These are phyloP conservation scores for Litchi chinensis DNA, from an alignment of 345 rosid species.

Conservation along the genomic window DNA sequence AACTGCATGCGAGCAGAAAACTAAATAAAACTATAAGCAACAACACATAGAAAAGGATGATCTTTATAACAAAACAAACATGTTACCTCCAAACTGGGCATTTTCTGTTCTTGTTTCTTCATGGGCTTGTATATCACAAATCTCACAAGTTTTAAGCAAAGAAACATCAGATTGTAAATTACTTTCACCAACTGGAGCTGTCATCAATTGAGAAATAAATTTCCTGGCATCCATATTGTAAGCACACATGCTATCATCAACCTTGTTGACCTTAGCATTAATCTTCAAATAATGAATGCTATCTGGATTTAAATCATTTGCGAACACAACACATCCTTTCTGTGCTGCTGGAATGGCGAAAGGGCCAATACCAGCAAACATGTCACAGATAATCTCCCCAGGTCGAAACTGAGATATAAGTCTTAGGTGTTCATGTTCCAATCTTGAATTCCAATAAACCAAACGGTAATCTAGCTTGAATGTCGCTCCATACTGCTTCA, in stretches of 20 bases:
- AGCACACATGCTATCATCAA: conserved; percentile 56
- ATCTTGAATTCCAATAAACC: conserved; percentile 95
- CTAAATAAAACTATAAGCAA: conserved; percentile 10
- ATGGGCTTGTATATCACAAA: conserved; percentile 12
- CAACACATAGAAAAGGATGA: background rate
- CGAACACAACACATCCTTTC: conserved; percentile 85
- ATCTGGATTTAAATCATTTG: conserved; percentile 88
- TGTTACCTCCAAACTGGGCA: conserved; percentile 37
- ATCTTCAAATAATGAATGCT: conserved; percentile 78
- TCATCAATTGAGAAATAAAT: conserved; percentile 62
- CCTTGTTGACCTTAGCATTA: conserved; percentile 85
- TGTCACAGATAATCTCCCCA: conserved; percentile 88
- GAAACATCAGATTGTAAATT: conserved; percentile 38
- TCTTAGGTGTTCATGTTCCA: conserved; percentile 91
- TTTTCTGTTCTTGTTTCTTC: conserved; percentile 26
- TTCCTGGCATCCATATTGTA: conserved; percentile 93
- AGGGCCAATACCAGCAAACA: conserved; percentile 98
- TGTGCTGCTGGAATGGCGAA: conserved; percentile 95
- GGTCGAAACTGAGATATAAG: conserved; percentile 71
- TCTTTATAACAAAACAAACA: conserved; percentile 22
- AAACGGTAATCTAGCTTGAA: conserved; percentile 87
- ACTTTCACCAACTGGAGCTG: conserved; percentile 42
- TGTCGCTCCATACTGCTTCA: conserved; percentile 88
- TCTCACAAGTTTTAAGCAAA: conserved; percentile 31
- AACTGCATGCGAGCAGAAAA: conserved; percentile 28